Percentiles rank a stretch among this genome's conserved stretches.
Conservation (phyloP, 371 early-diverging fungal genomes). For the Dinochytrium kinnereticum region DNA sequence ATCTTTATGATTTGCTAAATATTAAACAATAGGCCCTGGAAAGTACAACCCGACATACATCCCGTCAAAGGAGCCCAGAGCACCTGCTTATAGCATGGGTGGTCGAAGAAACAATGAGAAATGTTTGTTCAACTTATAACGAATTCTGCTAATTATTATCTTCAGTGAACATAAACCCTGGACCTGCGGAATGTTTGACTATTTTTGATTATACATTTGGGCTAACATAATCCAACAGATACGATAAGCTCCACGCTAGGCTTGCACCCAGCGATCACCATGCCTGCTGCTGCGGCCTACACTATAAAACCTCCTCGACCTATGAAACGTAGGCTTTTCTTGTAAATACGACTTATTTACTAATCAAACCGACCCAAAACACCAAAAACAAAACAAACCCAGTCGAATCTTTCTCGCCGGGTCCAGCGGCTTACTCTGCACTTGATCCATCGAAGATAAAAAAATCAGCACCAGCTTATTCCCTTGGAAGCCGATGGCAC, state of each 20-base stretch:
- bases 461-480: slow-evolving; percentile 52
- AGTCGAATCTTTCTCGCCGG: slow-evolving; percentile 56
- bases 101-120: slow-evolving; percentile 47
- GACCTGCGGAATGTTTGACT: slow-evolving; percentile 55
- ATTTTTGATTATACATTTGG: background rate
- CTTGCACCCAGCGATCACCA: slow-evolving; percentile 51
- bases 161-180: slow-evolving; percentile 49
- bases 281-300: slow-evolving; percentile 54
- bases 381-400: no score
- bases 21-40: slow-evolving; percentile 48
- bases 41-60: slow-evolving; percentile 56
- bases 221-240: slow-evolving; percentile 22
- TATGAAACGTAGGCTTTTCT: slow-evolving; percentile 39
- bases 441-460: slow-evolving; percentile 52
- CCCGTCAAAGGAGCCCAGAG: slow-evolving; percentile 51
- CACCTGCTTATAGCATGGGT: slow-evolving; percentile 59
- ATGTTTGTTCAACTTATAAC: slow-evolving; percentile 9
- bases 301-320: slow-evolving; percentile 57
- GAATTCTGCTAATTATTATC: background rate
- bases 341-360: background rate
- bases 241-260: slow-evolving; percentile 52
- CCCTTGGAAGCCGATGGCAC: slow-evolving; percentile 49
- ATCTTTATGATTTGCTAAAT: background rate
- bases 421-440: slow-evolving; percentile 56
- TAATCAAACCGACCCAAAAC: no score